Conservation (phyloP, 2,329 filamentous ascomycete genomes). For the Claviceps arundinis region DNA sequence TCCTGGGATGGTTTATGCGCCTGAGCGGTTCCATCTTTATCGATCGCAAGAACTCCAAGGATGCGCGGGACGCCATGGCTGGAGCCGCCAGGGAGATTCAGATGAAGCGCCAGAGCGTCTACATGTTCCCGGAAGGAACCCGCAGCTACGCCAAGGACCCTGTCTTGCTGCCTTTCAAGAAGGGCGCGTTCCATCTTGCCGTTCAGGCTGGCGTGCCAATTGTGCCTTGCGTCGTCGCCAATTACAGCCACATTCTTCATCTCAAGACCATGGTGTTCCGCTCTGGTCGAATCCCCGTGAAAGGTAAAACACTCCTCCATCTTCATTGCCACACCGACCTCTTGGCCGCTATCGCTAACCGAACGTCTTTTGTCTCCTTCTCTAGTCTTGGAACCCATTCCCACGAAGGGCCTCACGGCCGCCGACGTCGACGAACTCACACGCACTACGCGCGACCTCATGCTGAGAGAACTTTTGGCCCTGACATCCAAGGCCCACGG, state of each 20-base stretch:
- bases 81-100: constrained; percentile 72
- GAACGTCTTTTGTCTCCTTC: background rate
- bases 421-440: constrained; percentile 68
- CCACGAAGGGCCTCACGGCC: constrained; percentile 57
- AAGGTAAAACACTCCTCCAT: constrained; percentile 37
- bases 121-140: constrained; percentile 86
- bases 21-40: constrained; percentile 89
- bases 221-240: constrained; percentile 70
- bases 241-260: constrained; percentile 63
- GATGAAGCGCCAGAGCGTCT: constrained; percentile 58
- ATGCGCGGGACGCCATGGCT: constrained; percentile 74
- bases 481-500: constrained; percentile 40
- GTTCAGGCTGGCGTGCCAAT: constrained; percentile 89
- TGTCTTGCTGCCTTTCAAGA: constrained; percentile 87
- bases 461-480: constrained; percentile 53
- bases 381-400: constrained; percentile 66
- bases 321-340: no score
- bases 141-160: constrained; percentile 77
- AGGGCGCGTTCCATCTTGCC: constrained; percentile 93
- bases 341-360: background rate
- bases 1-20: constrained; percentile 90
- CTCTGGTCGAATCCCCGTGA: constrained; percentile 58
- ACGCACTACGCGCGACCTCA: constrained; percentile 53
- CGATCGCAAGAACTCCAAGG: constrained; percentile 72
- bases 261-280: constrained; percentile 52